A percentile compares a stretch with the other conserved stretches of the same genome.
phyloP scores from a whole-genome alignment of 768 basidiomycete genomes.

The Collybia nuda region DNA sequence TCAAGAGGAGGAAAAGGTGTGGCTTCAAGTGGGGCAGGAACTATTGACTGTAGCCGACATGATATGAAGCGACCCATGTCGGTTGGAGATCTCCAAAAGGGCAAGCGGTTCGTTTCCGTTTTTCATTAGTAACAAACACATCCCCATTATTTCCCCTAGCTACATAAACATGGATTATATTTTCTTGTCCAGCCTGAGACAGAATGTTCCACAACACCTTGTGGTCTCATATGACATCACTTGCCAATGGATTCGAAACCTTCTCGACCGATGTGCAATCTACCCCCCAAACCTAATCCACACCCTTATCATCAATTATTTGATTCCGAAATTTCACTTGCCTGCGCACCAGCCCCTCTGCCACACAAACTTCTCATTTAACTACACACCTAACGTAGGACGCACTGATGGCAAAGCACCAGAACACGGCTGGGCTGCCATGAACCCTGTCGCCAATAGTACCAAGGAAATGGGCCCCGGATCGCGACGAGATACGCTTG shows the following conservation, averaged over 20 bases:
- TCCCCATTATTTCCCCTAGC: neutral
- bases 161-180: constrained; percentile 25
- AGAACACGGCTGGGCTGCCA: constrained; percentile 20
- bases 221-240: constrained; percentile 27
- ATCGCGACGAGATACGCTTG: constrained; percentile 18
- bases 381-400: constrained; percentile 16
- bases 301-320: constrained; percentile 1
- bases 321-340: constrained; percentile 29
- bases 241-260: constrained; percentile 24
- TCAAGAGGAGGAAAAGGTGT: neutral
- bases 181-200: constrained; percentile 15
- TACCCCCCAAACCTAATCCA: neutral
- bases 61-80: constrained; percentile 6
- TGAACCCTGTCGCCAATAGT: constrained; percentile 15
- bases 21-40: constrained; percentile 4
- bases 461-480: constrained; percentile 25
- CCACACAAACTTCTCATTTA: constrained; percentile 19
- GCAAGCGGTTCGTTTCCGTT: constrained; percentile 17
- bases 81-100: constrained; percentile 3
- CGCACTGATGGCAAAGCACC: constrained; percentile 10
- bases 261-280: constrained; percentile 8
- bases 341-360: constrained; percentile 18
- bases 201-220: constrained; percentile 4
- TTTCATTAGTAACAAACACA: neutral
- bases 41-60: constrained; percentile 8